Percentiles rank a stretch among this genome's conserved stretches.
phyloP scores from a whole-genome alignment of 2,329 filamentous ascomycete species.

The Fusarium paranaense region DNA sequence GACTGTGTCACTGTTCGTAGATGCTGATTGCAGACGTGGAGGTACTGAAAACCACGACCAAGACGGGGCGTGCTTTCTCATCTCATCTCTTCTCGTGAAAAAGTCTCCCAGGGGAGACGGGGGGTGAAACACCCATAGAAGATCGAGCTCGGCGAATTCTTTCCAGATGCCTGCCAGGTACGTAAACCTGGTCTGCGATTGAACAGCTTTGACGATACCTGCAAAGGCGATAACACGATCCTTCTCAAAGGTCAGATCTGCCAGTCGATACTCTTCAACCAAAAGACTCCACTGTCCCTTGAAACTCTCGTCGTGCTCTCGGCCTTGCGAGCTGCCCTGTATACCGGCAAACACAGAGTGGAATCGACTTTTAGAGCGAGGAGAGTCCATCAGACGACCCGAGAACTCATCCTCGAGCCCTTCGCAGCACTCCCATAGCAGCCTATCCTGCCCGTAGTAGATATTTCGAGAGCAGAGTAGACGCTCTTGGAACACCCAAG shows the following conservation, averaged over 20 bases:
- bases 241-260: not conserved
- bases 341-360: conserved; percentile 11
- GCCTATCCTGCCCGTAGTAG: conserved; percentile 4
- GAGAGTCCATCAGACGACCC: not conserved
- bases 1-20: not conserved
- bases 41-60: conserved; percentile 25
- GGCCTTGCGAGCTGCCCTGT: not conserved
- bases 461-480: conserved; percentile 6
- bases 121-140: not conserved
- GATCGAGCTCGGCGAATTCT: conserved; percentile 16
- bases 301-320: conserved; percentile 1
- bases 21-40: not conserved
- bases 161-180: conserved; percentile 18
- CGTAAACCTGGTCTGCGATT: not conserved
- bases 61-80: not conserved
- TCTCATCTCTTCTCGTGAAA: not conserved
- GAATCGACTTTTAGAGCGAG: conserved; percentile 1
- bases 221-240: not conserved
- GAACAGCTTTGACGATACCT: not conserved
- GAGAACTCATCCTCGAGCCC: conserved; percentile 10
- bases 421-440: conserved; percentile 22
- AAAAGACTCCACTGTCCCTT: conserved; percentile 5
- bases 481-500: not conserved
- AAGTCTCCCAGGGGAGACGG: not conserved
- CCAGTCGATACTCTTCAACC: conserved; percentile 8